A percentile compares a stretch with the other conserved stretches of the same genome.
Evolutionary conservation across 140 eudicot genomes (phyloP).

Genomic region (Senecio squalidus): DNA sequence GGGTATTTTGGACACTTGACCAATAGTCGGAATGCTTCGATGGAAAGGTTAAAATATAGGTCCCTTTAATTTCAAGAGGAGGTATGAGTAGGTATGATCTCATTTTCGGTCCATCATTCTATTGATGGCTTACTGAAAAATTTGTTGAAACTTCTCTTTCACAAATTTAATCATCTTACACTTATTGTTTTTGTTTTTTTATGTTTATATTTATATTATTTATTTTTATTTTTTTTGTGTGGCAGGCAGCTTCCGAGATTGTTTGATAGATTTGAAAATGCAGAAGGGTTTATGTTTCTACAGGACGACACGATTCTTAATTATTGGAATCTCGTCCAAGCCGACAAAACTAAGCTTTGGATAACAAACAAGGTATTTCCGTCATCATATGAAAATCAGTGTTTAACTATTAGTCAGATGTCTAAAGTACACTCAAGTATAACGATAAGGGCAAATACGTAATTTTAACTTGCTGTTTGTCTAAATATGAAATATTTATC

Average conservation of each 20-base stretch:
- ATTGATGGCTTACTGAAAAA: conserved; percentile 8
- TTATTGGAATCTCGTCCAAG: conserved; percentile 87
- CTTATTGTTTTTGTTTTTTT: not conserved
- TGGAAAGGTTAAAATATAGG: not conserved
- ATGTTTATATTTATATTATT: not conserved
- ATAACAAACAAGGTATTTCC: conserved; percentile 63
- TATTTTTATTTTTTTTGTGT: conserved; percentile 11
- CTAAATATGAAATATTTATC: not conserved
- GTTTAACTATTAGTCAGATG: conserved; percentile 4
- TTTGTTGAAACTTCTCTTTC: conserved; percentile 15
- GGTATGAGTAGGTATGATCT: conserved; percentile 5
- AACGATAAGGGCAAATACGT: not conserved
- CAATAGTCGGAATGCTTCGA: not conserved
- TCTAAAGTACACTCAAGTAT: conserved; percentile 6
- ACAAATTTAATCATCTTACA: conserved; percentile 10
- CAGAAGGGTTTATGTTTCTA: conserved; percentile 83
- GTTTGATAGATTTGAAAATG: conserved; percentile 61
- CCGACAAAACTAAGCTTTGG: conserved; percentile 86
- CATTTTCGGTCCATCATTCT: conserved; percentile 5
- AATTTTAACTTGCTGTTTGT: not conserved
- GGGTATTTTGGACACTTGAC: not conserved
- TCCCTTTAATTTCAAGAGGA: not conserved
- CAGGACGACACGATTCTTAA: conserved; percentile 79
- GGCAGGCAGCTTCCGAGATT: conserved; percentile 66
- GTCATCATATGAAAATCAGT: not conserved